phyloP scores from a whole-genome alignment of 2,329 filamentous ascomycete genomes.

The Arthrobotrys pseudoclavata region DNA sequence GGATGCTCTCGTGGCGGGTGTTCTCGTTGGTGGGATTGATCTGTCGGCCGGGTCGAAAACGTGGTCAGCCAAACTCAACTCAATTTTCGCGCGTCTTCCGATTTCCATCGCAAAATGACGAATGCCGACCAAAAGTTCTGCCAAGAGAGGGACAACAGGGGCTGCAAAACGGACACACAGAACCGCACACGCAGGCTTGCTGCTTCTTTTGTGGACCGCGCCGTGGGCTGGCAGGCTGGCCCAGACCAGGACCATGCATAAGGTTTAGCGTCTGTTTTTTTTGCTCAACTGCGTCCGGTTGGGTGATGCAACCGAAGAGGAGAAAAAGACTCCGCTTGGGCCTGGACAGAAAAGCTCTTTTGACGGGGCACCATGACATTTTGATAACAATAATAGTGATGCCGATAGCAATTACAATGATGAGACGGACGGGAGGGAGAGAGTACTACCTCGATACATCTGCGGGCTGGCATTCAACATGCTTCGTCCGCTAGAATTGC shows the following conservation, averaged over 20 bases:
- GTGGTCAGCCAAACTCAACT: constrained; percentile 21
- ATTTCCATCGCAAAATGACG: constrained; percentile 53
- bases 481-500: constrained; percentile 47
- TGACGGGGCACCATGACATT: constrained; percentile 15
- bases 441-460: constrained; percentile 56
- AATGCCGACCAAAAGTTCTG: constrained; percentile 40
- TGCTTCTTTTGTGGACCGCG: constrained; percentile 19
- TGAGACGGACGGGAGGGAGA: background rate
- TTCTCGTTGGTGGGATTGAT: constrained; percentile 39
- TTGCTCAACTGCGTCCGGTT: constrained; percentile 60
- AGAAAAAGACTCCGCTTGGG: constrained; percentile 57
- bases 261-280: constrained; percentile 60
- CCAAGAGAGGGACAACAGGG: constrained; percentile 35
- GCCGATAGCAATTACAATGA: background rate
- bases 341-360: constrained; percentile 27
- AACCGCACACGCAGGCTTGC: constrained; percentile 39
- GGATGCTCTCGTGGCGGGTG: constrained; percentile 38
- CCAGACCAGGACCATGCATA: constrained; percentile 56
- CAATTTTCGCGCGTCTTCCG: constrained; percentile 47
- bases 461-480: constrained; percentile 58
- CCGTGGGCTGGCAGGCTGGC: constrained; percentile 33
- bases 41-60: constrained; percentile 39
- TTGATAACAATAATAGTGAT: background rate
- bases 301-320: constrained; percentile 61
- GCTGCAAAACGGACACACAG: constrained; percentile 50